Percentiles rank a stretch among this genome's conserved stretches.
phyloP scores from a whole-genome alignment of 2,329 filamentous ascomycete genomes.

The Microdochium paspali region DNA sequence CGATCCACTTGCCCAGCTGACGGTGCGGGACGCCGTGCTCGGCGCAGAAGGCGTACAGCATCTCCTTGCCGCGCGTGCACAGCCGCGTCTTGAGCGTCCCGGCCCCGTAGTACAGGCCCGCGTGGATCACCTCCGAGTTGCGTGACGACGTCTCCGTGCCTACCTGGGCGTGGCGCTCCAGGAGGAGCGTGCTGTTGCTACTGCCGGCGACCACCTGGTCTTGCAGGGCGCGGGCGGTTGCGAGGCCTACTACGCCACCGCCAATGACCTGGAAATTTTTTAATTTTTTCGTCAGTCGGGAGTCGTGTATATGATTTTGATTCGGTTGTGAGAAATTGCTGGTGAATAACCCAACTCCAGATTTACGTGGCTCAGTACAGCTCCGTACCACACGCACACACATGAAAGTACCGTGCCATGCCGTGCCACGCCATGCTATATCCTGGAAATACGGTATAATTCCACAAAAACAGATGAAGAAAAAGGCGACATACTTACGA shows the following conservation, averaged over 20 bases:
- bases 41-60: slow-evolving; percentile 72
- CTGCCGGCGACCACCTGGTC: slow-evolving; percentile 36
- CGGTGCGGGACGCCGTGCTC: slow-evolving; percentile 58
- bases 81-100: slow-evolving; percentile 71
- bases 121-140: slow-evolving; percentile 95
- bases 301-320: too few species aligned
- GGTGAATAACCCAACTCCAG: too few species aligned
- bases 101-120: slow-evolving; percentile 80
- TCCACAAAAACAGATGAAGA: too few species aligned
- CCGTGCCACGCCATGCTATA: too few species aligned
- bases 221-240: slow-evolving; percentile 37
- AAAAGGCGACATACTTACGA: slow-evolving; percentile 15
- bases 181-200: slow-evolving; percentile 63
- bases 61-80: slow-evolving; percentile 66
- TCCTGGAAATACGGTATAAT: too few species aligned
- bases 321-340: too few species aligned
- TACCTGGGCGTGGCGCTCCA: slow-evolving; percentile 67
- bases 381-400: too few species aligned
- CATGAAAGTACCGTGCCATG: too few species aligned
- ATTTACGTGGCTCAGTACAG: too few species aligned
- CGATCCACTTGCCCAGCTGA: slow-evolving; percentile 87
- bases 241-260: slow-evolving; percentile 65
- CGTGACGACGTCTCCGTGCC: slow-evolving; percentile 84
- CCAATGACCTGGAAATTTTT: slow-evolving; percentile 37
- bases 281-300: too few species aligned